Conservation (phyloP, 306 rosid species). For the Acacia crassicarpa region DNA sequence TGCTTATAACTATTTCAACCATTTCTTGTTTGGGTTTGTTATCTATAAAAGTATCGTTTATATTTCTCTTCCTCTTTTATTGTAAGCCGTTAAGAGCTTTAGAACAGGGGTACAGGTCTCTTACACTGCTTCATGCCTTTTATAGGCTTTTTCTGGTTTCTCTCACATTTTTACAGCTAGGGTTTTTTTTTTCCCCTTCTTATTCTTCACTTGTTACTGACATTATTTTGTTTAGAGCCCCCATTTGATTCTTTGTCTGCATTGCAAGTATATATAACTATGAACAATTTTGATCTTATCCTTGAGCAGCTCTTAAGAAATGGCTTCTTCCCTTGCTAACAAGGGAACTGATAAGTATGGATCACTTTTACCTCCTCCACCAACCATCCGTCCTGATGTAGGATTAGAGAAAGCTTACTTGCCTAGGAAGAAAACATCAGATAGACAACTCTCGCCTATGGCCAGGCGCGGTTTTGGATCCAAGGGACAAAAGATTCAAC, state of each 20-base stretch:
- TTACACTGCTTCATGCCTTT: too few species aligned
- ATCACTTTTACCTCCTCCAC: slow-evolving; percentile 32
- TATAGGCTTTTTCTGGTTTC: too few species aligned
- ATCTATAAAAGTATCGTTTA: neutral
- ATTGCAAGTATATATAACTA: too few species aligned
- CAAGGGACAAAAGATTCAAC: slow-evolving; percentile 38
- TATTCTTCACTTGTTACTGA: too few species aligned
- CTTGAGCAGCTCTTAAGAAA: slow-evolving; percentile 27
- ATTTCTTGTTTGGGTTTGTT: neutral
- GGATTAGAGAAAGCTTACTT: neutral
- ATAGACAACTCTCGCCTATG: slow-evolving; percentile 30
- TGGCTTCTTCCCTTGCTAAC: slow-evolving; percentile 13
- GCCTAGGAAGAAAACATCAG: neutral
- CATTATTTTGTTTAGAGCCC: too few species aligned
- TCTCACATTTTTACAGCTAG: too few species aligned
- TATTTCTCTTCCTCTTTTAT: too few species aligned
- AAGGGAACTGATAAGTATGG: neutral
- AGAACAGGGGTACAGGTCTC: too few species aligned
- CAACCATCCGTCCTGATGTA: slow-evolving; percentile 23
- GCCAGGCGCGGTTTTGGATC: slow-evolving; percentile 38
- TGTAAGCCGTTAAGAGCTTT: too few species aligned
- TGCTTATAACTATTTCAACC: neutral
- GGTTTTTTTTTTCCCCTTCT: too few species aligned
- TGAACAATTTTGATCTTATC: neutral
- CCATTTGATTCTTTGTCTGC: too few species aligned